A percentile compares a stretch with the other conserved stretches of the same genome.
Conservation (phyloP, 306 rosid genomes). For the Comarum palustre region DNA sequence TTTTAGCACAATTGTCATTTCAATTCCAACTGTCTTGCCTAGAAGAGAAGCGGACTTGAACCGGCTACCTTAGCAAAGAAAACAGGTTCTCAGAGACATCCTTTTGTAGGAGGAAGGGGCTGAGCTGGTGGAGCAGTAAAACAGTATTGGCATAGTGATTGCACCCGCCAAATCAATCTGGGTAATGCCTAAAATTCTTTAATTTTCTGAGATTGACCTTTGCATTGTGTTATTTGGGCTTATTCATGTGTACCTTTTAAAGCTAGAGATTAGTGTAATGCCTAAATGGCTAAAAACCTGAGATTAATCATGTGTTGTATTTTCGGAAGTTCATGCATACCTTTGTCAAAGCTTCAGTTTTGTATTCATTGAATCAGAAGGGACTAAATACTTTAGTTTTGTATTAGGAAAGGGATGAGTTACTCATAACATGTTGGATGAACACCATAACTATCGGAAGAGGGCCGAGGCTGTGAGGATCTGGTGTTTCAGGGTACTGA, state of each 20-base stretch:
- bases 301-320: background rate
- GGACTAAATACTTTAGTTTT: constrained; percentile 24
- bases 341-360: background rate
- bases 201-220: background rate
- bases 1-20: background rate
- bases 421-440: constrained; percentile 86
- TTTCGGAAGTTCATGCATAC: background rate
- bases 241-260: background rate
- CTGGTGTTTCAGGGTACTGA: constrained; percentile 88
- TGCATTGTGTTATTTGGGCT: background rate
- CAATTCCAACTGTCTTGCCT: background rate
- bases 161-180: constrained; percentile 73
- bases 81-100: constrained; percentile 64
- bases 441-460: constrained; percentile 87
- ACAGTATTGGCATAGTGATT: constrained; percentile 72
- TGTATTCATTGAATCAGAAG: background rate
- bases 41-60: constrained; percentile 31
- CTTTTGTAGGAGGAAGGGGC: constrained; percentile 60
- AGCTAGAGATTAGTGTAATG: background rate
- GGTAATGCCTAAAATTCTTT: constrained; percentile 31
- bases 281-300: background rate
- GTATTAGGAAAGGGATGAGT: constrained; percentile 77
- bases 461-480: constrained; percentile 91
- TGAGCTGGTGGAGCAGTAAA: constrained; percentile 77
- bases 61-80: constrained; percentile 42